Conservation (phyloP, 352 stramenopile genomes). For the Peronospora farinosa region DNA sequence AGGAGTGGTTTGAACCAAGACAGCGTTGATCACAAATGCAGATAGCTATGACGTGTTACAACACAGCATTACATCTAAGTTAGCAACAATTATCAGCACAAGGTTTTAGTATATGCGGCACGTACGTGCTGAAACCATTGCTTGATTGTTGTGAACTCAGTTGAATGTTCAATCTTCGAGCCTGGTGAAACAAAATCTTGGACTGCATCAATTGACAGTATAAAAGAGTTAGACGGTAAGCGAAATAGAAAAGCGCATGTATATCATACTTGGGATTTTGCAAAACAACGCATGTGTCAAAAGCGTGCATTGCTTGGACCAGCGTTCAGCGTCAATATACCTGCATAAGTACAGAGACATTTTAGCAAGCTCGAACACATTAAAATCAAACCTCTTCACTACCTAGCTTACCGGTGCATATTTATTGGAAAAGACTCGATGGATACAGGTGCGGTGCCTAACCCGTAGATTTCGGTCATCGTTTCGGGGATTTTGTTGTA, state of each 20-base stretch:
- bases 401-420: constrained; percentile 29
- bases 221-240: neutral
- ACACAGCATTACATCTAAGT: neutral
- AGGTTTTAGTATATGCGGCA: constrained; percentile 1
- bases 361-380: constrained; percentile 6
- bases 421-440: constrained; percentile 21
- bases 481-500: constrained; percentile 28
- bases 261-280: constrained; percentile 56
- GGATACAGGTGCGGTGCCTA: constrained; percentile 1
- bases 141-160: constrained; percentile 58
- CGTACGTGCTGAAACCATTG: constrained; percentile 84
- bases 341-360: constrained; percentile 20
- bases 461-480: constrained; percentile 28
- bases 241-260: neutral
- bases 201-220: constrained; percentile 26
- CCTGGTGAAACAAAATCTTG: constrained; percentile 58
- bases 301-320: constrained; percentile 71
- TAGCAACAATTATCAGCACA: neutral
- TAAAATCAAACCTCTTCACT: neutral
- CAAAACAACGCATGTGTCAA: constrained; percentile 76
- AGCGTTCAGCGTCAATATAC: constrained; percentile 51
- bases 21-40: constrained; percentile 75
- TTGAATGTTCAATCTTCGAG: constrained; percentile 48
- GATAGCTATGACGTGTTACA: constrained; percentile 40
- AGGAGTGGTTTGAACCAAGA: constrained; percentile 61